phyloP scores from a whole-genome alignment of 2,329 filamentous ascomycete species.

The Verticillium dahliae region DNA sequence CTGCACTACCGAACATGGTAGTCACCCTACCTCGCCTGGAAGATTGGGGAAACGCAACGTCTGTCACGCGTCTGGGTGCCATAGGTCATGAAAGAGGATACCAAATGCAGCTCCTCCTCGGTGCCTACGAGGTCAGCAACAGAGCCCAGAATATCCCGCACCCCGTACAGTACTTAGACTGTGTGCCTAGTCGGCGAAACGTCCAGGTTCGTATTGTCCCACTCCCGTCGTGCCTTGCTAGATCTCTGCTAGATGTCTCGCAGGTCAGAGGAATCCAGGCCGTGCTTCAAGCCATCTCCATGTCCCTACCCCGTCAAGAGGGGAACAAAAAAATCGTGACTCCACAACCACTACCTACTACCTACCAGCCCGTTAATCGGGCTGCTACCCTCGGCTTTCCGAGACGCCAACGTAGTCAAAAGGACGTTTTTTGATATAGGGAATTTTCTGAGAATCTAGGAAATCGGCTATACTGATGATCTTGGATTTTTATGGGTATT shows the following conservation, averaged over 20 bases:
- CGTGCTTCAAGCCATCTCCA: neutral
- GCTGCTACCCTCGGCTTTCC: too few relatives aligned
- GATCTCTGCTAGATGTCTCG: neutral
- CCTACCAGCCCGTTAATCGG: too few relatives aligned
- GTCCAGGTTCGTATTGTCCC: neutral
- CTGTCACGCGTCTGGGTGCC: neutral
- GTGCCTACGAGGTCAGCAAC: neutral
- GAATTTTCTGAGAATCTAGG: too few relatives aligned
- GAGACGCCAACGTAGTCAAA: too few relatives aligned
- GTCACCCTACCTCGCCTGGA: neutral
- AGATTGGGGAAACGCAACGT: neutral
- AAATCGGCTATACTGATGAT: too few relatives aligned
- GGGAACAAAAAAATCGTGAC: too few relatives aligned
- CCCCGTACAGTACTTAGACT: neutral
- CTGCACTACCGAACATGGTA: neutral
- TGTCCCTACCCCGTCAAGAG: neutral
- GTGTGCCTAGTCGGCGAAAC: neutral
- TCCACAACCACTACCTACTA: too few relatives aligned
- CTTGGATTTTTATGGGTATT: too few relatives aligned
- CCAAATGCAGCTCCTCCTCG: too few relatives aligned
- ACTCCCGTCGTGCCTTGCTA: neutral
- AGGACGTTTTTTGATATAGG: too few relatives aligned
- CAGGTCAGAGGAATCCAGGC: neutral
- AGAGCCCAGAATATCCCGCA: neutral
- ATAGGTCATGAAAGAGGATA: neutral